Conservation (phyloP, 768 basidiomycete species). For the Mycena capillaripes region DNA sequence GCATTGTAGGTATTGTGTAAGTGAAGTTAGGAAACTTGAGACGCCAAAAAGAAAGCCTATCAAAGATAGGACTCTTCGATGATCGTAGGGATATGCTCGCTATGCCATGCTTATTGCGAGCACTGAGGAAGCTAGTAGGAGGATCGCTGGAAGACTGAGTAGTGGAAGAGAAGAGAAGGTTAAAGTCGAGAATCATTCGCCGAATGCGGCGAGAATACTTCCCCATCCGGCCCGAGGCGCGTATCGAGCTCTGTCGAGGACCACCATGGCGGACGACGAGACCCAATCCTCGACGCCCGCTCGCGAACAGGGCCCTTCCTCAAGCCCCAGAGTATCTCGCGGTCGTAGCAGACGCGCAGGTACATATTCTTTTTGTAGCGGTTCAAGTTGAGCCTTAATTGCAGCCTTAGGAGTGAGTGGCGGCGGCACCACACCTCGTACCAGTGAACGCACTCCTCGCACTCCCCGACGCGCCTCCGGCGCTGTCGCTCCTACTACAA, state of each 20-base stretch:
- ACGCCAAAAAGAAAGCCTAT: too few relatives aligned
- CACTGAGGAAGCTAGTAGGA: too few relatives aligned
- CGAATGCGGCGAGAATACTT: too few relatives aligned
- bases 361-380: not conserved
- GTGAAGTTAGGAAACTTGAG: too few relatives aligned
- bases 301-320: not conserved
- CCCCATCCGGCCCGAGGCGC: not conserved
- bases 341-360: not conserved
- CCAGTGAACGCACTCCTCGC: not conserved
- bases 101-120: too few relatives aligned
- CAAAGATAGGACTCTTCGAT: too few relatives aligned
- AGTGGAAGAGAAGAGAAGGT: too few relatives aligned
- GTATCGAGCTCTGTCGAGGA: not conserved
- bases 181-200: too few relatives aligned
- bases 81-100: too few relatives aligned
- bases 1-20: too few relatives aligned
- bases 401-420: not conserved
- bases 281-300: not conserved
- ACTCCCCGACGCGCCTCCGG: not conserved
- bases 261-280: conserved; percentile 1
- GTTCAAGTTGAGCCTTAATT: not conserved
- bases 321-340: not conserved
- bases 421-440: not conserved
- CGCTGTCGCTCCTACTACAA: not conserved
- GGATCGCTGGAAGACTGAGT: too few relatives aligned